A percentile compares a stretch with the other conserved stretches of the same genome.
Conservation (phyloP, 176 grass and related monocot species). For the Carex parvula region DNA sequence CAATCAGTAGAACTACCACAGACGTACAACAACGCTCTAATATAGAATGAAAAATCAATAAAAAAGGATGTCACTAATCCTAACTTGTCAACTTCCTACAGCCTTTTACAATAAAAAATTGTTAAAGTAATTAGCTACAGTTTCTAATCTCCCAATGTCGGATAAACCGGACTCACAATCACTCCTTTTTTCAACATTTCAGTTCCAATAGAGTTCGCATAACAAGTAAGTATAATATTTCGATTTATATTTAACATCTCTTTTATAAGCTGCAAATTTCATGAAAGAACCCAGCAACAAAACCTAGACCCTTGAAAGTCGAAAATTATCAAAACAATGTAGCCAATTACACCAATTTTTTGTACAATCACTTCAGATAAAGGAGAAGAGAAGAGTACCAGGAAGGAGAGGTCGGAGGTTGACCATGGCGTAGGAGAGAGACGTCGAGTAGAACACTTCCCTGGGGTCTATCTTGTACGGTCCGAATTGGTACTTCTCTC, state of each 20-base stretch:
- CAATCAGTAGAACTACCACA: not conserved
- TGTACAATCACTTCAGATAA: not conserved
- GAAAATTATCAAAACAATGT: not conserved
- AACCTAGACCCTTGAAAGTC: not conserved
- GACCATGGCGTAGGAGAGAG: constrained; percentile 83
- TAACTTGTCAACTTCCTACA: not conserved
- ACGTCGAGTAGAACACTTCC: constrained; percentile 75
- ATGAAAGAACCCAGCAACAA: not conserved
- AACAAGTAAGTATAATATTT: not conserved
- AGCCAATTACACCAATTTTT: not conserved
- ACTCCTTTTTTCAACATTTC: not conserved
- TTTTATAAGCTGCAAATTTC: not conserved
- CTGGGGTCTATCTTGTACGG: constrained; percentile 69
- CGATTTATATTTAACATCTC: not conserved
- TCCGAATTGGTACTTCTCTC: constrained; percentile 48
- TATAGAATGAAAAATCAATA: no score
- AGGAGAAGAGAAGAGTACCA: constrained; percentile 30
- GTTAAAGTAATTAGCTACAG: not conserved
- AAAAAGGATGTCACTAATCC: not conserved
- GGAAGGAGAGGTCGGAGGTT: constrained; percentile 76
- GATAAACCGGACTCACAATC: not conserved
- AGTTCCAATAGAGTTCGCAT: not conserved
- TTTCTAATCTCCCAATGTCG: not conserved
- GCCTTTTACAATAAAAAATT: not conserved
- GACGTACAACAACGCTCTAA: not conserved